phyloP scores from a whole-genome alignment of 805 yeast genomes.

The Candida incommunis region DNA sequence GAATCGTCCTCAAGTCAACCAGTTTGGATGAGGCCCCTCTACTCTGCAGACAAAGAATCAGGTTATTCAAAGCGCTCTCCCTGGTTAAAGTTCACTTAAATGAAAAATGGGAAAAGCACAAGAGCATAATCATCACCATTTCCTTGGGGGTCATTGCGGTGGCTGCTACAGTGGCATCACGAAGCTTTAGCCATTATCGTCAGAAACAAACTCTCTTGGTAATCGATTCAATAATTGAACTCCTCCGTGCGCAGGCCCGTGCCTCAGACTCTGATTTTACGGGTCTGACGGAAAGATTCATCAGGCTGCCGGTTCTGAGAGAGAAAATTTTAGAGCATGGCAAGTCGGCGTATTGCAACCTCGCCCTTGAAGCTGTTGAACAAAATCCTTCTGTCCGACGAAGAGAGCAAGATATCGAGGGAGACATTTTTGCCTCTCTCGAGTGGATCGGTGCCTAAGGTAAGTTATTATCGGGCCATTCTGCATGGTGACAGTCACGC shows the following conservation, averaged over 20 bases:
- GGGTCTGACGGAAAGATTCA: slow-evolving; percentile 8
- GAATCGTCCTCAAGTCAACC: neutral
- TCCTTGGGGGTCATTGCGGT: neutral
- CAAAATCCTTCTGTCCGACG: slow-evolving; percentile 49
- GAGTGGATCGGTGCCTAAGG: slow-evolving; percentile 74
- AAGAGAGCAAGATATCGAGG: slow-evolving; percentile 57
- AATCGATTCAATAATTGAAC: slow-evolving; percentile 5
- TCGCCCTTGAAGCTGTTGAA: slow-evolving; percentile 43
- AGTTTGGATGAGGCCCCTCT: neutral
- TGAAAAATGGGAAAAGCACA: too few species aligned
- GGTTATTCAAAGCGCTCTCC: neutral
- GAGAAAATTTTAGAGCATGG: slow-evolving; percentile 3
- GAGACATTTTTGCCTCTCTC: slow-evolving; percentile 81
- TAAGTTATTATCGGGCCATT: too few species aligned
- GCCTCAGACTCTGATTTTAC: slow-evolving; percentile 9
- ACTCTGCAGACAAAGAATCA: neutral
- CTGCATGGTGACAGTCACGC: too few species aligned
- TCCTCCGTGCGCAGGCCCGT: slow-evolving; percentile 8
- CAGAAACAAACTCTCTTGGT: neutral
- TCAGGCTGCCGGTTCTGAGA: slow-evolving; percentile 8
- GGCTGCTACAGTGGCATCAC: neutral
- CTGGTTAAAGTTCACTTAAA: too few species aligned
- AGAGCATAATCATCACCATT: neutral
- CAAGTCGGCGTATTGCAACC: slow-evolving; percentile 39
- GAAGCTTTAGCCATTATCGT: neutral